Evolutionary conservation across 2,329 filamentous ascomycete species (phyloP), one percentile per base, ranked within the genome.

Genomic region (Aureobasidium sp.): DNA sequence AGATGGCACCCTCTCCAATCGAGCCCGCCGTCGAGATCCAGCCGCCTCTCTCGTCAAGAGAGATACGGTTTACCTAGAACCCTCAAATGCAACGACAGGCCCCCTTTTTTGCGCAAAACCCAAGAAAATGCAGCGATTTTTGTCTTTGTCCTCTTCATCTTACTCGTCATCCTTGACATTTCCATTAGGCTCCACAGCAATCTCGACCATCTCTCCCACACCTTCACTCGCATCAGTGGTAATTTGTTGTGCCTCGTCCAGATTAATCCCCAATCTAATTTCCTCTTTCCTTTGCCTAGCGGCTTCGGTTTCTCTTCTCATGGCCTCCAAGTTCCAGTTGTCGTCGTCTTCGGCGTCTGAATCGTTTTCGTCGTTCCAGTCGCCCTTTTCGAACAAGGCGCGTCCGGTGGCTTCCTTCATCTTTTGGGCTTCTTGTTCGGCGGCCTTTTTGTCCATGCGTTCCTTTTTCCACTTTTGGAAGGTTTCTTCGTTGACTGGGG

Each of bases 391-490:
- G 74, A 99, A 99, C 77, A 99, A 81, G 8, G 91, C 90, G 77
- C 92, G 86, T 70, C 94, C 94, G 22, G 94, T 99, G 24, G 92
- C 93, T 69, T 99, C 94, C 82, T 96, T 97, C 71, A 91, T 90
- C 76, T 88, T 86, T 72, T 88, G 86, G 52, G 91, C 91, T 76
- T 96, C 87, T 67, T 94, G 89, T 70, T 99, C 94, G 24, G 94
- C 94, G 17, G 87, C 88, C 82, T 96, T 97, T 86, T 99, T 99
- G 76, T 91, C 86, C 68, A 97, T 73, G 48, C 94, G 88, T 59
- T 96, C 89, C 77, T 92, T 87, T 82, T 99, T 99, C 94, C 94
- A 99, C 72, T 94, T 94, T 65, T 91, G 91, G 72, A 99, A 99
- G 0, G 85, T 82, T 72, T 99, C 94, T 2, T 87, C 88, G 1